Percentiles rank a stretch among this genome's conserved stretches.
phyloP scores from a whole-genome alignment of 768 basidiomycete genomes.

The Pholiota molesta region DNA sequence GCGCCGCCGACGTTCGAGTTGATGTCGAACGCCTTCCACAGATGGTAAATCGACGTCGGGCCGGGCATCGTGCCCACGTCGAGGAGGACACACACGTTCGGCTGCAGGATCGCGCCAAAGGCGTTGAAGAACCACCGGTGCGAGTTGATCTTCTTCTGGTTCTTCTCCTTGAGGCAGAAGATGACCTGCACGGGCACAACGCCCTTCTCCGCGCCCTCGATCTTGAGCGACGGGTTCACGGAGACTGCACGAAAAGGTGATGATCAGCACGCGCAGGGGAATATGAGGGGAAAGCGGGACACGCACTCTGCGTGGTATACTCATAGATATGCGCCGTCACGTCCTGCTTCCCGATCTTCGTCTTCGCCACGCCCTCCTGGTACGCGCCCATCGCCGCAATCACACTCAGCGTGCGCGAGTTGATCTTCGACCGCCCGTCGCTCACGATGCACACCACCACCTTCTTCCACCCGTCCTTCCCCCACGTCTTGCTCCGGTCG shows the following conservation, averaged over 20 bases:
- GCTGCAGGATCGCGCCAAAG: conserved; percentile 78
- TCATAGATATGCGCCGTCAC: conserved; percentile 93
- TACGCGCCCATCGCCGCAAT: conserved; percentile 94
- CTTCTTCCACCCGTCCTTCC: conserved; percentile 98
- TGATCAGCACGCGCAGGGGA: not conserved
- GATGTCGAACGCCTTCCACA: conserved; percentile 95
- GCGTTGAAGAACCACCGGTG: conserved; percentile 97
- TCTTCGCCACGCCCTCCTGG: conserved; percentile 92
- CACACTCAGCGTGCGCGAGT: conserved; percentile 79
- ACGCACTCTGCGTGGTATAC: conserved; percentile 88
- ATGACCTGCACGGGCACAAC: conserved; percentile 90
- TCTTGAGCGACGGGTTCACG: conserved; percentile 79
- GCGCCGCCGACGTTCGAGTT: conserved; percentile 91
- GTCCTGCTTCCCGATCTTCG: conserved; percentile 76
- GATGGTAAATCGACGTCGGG: conserved; percentile 85
- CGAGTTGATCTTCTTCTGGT: conserved; percentile 96
- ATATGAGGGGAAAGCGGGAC: not conserved
- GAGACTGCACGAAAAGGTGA: conserved; percentile 54
- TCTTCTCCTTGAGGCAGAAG: conserved; percentile 91
- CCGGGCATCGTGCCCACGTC: conserved; percentile 86
- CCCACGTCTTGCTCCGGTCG: conserved; percentile 92
- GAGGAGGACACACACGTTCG: conserved; percentile 91
- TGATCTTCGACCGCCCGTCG: conserved; percentile 86
- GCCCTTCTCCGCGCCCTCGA: conserved; percentile 78
- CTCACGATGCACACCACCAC: conserved; percentile 93